phyloP scores from a whole-genome alignment of 2,329 filamentous ascomycete genomes.

The Trichoderma guizhouense region DNA sequence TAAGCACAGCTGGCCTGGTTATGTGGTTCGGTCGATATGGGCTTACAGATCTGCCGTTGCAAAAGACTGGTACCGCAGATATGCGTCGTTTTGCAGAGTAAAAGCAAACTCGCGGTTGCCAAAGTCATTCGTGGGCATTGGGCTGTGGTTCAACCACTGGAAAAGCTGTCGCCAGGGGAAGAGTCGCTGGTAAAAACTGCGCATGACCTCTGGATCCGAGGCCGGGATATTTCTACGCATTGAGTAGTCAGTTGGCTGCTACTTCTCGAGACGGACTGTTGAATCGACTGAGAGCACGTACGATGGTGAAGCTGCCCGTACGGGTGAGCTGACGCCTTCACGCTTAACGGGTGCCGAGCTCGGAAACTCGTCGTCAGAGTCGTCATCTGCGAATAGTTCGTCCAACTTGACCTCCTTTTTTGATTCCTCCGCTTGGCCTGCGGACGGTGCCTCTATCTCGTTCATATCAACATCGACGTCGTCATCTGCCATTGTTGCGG shows the following conservation, averaged over 20 bases:
- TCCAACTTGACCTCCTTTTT: conserved; percentile 54
- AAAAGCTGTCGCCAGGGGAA: conserved; percentile 95
- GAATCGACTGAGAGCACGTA: conserved; percentile 28
- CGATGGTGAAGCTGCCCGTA: conserved; percentile 41
- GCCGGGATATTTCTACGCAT: conserved; percentile 37
- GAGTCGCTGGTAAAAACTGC: conserved; percentile 90
- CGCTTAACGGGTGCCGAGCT: conserved; percentile 44
- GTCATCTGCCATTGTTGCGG: conserved; percentile 23
- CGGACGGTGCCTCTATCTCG: conserved; percentile 21
- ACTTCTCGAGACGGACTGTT: neutral
- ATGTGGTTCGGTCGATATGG: neutral
- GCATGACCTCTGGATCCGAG: conserved; percentile 80
- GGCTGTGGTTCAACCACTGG: conserved; percentile 96
- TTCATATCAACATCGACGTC: conserved; percentile 42
- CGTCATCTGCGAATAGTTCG: conserved; percentile 56
- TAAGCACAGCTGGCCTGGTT: neutral
- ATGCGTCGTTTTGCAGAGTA: conserved; percentile 87
- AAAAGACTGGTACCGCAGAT: conserved; percentile 82
- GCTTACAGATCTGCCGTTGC: conserved; percentile 51
- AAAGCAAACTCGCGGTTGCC: conserved; percentile 93
- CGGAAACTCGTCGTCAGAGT: conserved; percentile 61
- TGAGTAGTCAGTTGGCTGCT: neutral
- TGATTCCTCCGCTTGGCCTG: neutral
- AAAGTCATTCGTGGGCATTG: conserved; percentile 82
- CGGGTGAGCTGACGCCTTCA: conserved; percentile 40